These are phyloP conservation scores for Calycina herbarum DNA, from an alignment of 2,329 filamentous ascomycete genomes.

Conservation along the genomic window DNA sequence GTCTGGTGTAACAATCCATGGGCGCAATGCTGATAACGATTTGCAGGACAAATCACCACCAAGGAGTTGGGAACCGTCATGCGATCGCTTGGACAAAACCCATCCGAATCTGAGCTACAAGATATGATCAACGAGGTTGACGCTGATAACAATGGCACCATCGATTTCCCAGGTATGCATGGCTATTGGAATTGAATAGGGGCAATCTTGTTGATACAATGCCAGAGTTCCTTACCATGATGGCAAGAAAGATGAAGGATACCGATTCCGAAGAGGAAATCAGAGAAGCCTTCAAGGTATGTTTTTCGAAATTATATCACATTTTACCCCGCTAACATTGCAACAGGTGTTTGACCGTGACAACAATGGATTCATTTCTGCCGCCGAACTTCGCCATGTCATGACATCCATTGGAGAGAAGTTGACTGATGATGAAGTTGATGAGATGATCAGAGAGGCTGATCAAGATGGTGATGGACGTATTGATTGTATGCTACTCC, in stretches of 20 bases:
- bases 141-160: constrained; percentile 89
- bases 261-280: constrained; percentile 91
- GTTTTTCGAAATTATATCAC: constrained; percentile 19
- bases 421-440: constrained; percentile 85
- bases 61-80: constrained; percentile 90
- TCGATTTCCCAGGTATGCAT: constrained; percentile 79
- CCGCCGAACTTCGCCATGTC: constrained; percentile 83
- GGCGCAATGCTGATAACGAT: constrained; percentile 24
- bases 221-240: constrained; percentile 86
- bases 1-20: background rate
- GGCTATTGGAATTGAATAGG: constrained; percentile 6
- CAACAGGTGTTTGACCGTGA: constrained; percentile 76
- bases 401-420: constrained; percentile 94
- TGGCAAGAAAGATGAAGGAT: constrained; percentile 93
- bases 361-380: constrained; percentile 90
- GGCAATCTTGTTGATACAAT: constrained; percentile 27
- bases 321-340: constrained; percentile 14
- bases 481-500: constrained; percentile 71
- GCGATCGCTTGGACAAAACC: constrained; percentile 87
- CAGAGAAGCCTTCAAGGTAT: constrained; percentile 81
- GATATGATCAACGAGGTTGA: constrained; percentile 96
- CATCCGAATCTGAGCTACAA: constrained; percentile 84
- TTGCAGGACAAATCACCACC: constrained; percentile 81
- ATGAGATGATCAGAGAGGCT: constrained; percentile 91
- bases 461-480: constrained; percentile 87